phyloP scores from a whole-genome alignment of 768 basidiomycete genomes.

The Vishniacozyma victoriae region DNA sequence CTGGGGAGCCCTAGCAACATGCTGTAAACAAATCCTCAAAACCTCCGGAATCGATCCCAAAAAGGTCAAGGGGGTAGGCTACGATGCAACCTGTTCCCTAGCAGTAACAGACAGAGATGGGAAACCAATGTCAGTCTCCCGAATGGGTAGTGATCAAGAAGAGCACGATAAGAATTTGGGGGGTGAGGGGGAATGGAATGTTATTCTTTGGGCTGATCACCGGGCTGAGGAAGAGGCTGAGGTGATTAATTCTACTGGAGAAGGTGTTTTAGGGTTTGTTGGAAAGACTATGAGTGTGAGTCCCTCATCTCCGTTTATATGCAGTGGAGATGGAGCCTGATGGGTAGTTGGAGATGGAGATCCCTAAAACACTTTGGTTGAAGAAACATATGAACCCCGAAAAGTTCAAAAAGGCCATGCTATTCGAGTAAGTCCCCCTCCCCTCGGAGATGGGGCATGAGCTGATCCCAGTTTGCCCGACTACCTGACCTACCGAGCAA shows the following conservation, averaged over 20 bases:
- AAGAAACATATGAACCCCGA: conserved; percentile 74
- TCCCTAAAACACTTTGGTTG: conserved; percentile 95
- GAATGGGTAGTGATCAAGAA: conserved; percentile 19
- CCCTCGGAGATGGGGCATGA: neutral
- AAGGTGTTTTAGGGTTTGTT: conserved; percentile 84
- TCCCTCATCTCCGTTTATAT: conserved; percentile 2
- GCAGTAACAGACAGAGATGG: conserved; percentile 72
- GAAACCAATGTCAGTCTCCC: conserved; percentile 65
- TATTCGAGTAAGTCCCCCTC: conserved; percentile 47
- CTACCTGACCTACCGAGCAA: conserved; percentile 89
- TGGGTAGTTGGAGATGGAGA: conserved; percentile 87
- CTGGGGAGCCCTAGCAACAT: conserved; percentile 64
- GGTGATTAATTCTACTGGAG: conserved; percentile 75
- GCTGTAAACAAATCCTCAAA: conserved; percentile 58
- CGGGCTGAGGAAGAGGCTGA: conserved; percentile 88
- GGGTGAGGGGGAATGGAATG: conserved; percentile 65
- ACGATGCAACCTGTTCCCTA: conserved; percentile 94
- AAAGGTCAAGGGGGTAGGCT: conserved; percentile 77
- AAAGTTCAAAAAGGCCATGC: conserved; percentile 54
- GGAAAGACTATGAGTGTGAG: conserved; percentile 85
- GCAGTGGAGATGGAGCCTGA: conserved; percentile 1
- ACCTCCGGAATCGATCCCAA: conserved; percentile 51
- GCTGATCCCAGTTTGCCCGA: conserved; percentile 80
- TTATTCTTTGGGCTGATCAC: conserved; percentile 96
- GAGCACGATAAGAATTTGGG: conserved; percentile 14